These are phyloP conservation scores for Macrotyloma uniflorum DNA, from an alignment of 306 rosid genomes.

Conservation along the genomic window DNA sequence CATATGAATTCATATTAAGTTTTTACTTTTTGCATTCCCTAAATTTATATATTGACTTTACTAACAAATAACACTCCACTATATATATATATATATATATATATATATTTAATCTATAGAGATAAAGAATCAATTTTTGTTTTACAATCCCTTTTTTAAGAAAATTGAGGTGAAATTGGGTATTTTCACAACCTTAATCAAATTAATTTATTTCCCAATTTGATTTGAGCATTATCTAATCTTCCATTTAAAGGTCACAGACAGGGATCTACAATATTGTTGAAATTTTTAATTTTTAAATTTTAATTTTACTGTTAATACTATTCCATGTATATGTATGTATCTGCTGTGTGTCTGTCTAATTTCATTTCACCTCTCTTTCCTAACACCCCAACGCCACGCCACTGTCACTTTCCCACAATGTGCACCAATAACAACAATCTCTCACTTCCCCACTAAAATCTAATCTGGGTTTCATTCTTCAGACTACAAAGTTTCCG, in stretches of 20 bases:
- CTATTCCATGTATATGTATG: no score
- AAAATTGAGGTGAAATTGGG: background rate
- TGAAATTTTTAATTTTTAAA: background rate
- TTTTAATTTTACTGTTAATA: background rate
- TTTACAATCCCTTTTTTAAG: no score
- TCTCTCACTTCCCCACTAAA: conserved; percentile 24
- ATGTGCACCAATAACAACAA: conserved; percentile 16
- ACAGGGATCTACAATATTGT: background rate
- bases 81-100: no score
- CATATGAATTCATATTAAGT: no score
- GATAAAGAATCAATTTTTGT: no score
- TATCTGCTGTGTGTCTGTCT: background rate
- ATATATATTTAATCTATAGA: no score
- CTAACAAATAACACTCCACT: no score
- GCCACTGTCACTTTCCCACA: conserved; percentile 41
- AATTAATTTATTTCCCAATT: no score
- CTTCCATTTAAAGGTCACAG: background rate
- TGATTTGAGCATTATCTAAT: background rate
- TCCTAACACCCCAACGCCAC: conserved; percentile 22
- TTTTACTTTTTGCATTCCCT: no score
- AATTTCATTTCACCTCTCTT: conserved; percentile 1
- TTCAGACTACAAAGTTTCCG: conserved; percentile 28
- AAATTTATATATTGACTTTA: no score
- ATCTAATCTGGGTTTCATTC: conserved; percentile 24
- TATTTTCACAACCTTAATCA: background rate